A percentile compares a stretch with the other conserved stretches of the same genome.
Evolutionary conservation across 108 stramenopile species (phyloP).

Genomic region (Hondaea fermentalgiana): DNA sequence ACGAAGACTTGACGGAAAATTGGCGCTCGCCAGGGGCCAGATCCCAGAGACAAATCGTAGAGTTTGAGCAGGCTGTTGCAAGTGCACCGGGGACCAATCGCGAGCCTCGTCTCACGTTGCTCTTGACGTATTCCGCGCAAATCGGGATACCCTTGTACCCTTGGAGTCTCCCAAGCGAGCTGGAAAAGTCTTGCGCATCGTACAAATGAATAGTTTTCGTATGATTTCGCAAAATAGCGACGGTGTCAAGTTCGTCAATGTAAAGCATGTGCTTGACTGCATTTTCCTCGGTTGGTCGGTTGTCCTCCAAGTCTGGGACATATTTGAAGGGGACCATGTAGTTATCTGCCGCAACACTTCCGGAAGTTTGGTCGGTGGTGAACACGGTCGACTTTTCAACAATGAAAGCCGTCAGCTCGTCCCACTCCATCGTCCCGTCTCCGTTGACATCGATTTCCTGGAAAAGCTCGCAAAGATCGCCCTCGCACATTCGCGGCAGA

Average conservation of each 20-base stretch:
- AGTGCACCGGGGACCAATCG: neutral
- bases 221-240: neutral
- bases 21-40: slow-evolving; percentile 9
- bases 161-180: neutral
- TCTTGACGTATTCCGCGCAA: neutral
- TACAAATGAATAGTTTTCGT: neutral
- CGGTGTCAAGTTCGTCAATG: neutral
- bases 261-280: neutral
- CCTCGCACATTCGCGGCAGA: neutral
- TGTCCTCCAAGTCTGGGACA: neutral
- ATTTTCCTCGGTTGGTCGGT: neutral
- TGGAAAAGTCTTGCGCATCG: neutral
- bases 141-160: slow-evolving; percentile 14
- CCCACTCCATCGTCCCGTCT: slow-evolving; percentile 37
- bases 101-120: neutral
- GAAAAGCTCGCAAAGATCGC: slow-evolving; percentile 26
- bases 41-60: neutral
- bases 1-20: neutral
- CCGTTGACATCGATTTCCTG: slow-evolving; percentile 33
- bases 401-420: slow-evolving; percentile 31
- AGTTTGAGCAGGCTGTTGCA: slow-evolving; percentile 5
- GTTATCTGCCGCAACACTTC: neutral
- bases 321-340: neutral
- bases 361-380: neutral
- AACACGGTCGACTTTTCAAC: slow-evolving; percentile 30